Evolutionary conservation across 2,329 filamentous ascomycete genomes (phyloP), one percentile per base, ranked within the genome.

Genomic region (Epichloe baconii): DNA sequence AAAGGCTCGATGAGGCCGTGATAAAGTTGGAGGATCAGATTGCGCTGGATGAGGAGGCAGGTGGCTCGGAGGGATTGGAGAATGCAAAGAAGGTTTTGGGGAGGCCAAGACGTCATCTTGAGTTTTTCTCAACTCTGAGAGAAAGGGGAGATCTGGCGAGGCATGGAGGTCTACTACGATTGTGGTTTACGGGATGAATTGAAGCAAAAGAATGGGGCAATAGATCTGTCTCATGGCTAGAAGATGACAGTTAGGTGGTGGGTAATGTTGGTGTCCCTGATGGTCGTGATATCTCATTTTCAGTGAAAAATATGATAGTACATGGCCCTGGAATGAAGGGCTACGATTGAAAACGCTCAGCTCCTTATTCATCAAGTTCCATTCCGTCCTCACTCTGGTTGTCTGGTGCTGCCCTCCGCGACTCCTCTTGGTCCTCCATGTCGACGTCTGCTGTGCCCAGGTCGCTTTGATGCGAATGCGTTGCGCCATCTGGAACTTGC

Each of bases 11-110:
- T 44, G 80, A 84, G 51, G 84, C 88, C 1, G 71, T 90, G 41
- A 73, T 77, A 52, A 87, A 83, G 63, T 73, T 96, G 47, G 82
- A 94, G 69, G 78, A 85, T 58, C 76, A 88, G 66, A 73, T 96
- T 59, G 71, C 78, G n/a, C 68, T 69, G 31, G 79, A 74, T 59
- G 70, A 72, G 56, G 70, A 69, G 50, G 72, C 67, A 12, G 70
- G 63, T 1, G 62, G 66, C 0, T 61, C 70, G 23, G 73, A 70
- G 15, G 78, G 84, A 64, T 58, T 83, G 47, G 65, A 70, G 47
- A 73, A 73, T 58, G 82, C 82, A 2, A 76, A 74, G 62, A 71
- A 76, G 54, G 72, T 73, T 10, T 62, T 83, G 54, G 68, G 65
- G 23, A 74, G 57, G 78, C 73, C 17, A 75, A 76, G 66, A 67